Conservation (phyloP, 2,329 filamentous ascomycete species). For the Chlorencoelia australis region DNA sequence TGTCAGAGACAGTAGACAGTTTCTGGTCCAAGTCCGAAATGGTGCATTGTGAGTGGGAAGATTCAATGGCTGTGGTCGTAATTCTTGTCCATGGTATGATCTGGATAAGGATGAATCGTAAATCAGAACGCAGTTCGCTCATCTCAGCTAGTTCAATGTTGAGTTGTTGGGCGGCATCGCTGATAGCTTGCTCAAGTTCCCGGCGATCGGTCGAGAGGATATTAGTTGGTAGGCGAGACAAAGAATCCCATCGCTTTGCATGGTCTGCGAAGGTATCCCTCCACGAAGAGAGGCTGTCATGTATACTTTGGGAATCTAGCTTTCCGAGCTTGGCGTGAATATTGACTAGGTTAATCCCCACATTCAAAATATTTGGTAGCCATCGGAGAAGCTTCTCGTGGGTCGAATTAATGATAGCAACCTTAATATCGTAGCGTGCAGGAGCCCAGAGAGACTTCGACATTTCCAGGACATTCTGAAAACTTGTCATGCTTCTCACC, state of each 20-base stretch:
- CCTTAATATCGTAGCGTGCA: constrained; percentile 14
- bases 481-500: constrained; percentile 7
- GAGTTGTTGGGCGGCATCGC: constrained; percentile 12
- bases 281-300: constrained; percentile 40
- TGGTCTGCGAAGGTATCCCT: constrained; percentile 37
- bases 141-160: constrained; percentile 31
- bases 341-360: constrained; percentile 50
- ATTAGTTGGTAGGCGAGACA: constrained; percentile 40
- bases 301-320: constrained; percentile 35
- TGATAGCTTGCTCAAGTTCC: constrained; percentile 14
- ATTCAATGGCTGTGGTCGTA: constrained; percentile 7
- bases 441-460: constrained; percentile 34
- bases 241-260: constrained; percentile 31
- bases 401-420: constrained; percentile 10
- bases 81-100: constrained; percentile 52
- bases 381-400: constrained; percentile 37
- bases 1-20: constrained; percentile 58
- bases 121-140: constrained; percentile 40
- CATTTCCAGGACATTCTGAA: constrained; percentile 19
- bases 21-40: constrained; percentile 41
- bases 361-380: constrained; percentile 58
- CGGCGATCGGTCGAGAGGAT: constrained; percentile 35
- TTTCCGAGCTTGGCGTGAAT: constrained; percentile 57
- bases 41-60: constrained; percentile 5
- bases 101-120: constrained; percentile 57